These are phyloP conservation scores for Colletotrichum destructivum DNA, from an alignment of 2,329 filamentous ascomycete genomes.

Conservation along the genomic window DNA sequence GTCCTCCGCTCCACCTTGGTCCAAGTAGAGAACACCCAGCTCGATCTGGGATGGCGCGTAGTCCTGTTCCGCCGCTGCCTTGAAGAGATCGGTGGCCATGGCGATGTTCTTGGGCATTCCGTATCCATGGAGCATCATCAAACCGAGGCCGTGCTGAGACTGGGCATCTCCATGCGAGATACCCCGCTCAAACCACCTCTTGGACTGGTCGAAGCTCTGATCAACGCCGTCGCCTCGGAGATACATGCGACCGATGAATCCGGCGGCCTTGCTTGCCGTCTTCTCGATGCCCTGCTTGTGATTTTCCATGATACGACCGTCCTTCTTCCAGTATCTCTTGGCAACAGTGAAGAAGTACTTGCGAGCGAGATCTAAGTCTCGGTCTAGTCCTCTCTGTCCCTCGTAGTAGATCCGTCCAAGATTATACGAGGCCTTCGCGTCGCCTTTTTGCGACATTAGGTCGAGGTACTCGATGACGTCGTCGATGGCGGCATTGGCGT, in stretches of 20 bases:
- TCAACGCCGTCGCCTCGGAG: conserved; percentile 87
- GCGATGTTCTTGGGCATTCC: conserved; percentile 77
- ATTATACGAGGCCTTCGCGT: conserved; percentile 88
- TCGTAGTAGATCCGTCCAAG: conserved; percentile 92
- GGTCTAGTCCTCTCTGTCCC: conserved; percentile 81
- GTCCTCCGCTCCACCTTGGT: conserved; percentile 81
- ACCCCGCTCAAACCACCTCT: conserved; percentile 87
- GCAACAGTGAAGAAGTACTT: conserved; percentile 87
- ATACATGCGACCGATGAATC: conserved; percentile 91
- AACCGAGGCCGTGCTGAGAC: conserved; percentile 86
- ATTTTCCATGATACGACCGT: conserved; percentile 81
- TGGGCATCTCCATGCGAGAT: conserved; percentile 82
- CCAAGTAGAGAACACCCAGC: conserved; percentile 86
- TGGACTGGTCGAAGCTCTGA: conserved; percentile 83
- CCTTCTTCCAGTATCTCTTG: conserved; percentile 84
- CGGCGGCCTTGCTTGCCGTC: conserved; percentile 85
- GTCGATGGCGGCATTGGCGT: conserved; percentile 88
- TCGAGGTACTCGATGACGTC: conserved; percentile 96
- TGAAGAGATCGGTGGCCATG: conserved; percentile 83
- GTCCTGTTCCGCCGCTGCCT: conserved; percentile 85
- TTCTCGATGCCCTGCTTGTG: conserved; percentile 81
- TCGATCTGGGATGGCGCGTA: conserved; percentile 85
- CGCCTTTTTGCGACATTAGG: conserved; percentile 90
- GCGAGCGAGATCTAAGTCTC: conserved; percentile 81
- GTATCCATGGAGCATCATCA: conserved; percentile 87